phyloP scores from a whole-genome alignment of 257 asterid species.

The Apocynum venetum region DNA sequence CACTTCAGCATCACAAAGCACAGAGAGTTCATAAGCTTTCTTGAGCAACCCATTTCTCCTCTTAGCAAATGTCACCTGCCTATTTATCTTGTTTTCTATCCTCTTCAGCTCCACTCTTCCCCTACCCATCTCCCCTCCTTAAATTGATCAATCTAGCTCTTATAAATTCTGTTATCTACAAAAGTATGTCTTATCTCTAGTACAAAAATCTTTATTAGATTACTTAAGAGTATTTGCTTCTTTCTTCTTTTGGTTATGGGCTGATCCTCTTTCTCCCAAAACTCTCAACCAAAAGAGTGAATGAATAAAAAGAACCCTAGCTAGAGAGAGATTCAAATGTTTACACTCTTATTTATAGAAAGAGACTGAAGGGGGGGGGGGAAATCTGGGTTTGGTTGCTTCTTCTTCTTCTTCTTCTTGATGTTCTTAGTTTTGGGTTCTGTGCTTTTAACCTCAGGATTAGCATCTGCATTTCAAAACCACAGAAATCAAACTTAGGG shows the following conservation, averaged over 20 bases:
- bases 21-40: slow-evolving; percentile 15
- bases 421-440: neutral
- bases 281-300: slow-evolving; percentile 5
- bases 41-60: slow-evolving; percentile 13
- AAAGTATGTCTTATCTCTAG: neutral
- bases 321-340: neutral
- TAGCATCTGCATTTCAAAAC: slow-evolving; percentile 6
- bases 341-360: neutral
- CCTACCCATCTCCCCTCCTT: slow-evolving; percentile 5
- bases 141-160: neutral
- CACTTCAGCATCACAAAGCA: slow-evolving; percentile 15
- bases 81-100: slow-evolving; percentile 15
- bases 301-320: slow-evolving; percentile 6
- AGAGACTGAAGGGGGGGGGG: neutral
- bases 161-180: neutral
- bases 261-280: slow-evolving; percentile 7
- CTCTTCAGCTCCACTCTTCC: slow-evolving; percentile 18
- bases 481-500: slow-evolving; percentile 5
- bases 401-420: neutral
- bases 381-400: neutral
- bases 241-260: slow-evolving; percentile 3
- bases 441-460: neutral
- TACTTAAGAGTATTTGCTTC: neutral
- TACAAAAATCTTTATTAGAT: neutral
- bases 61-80: slow-evolving; percentile 13